Conservation (phyloP, 768 basidiomycete genomes). For the Scleroderma bovista region DNA sequence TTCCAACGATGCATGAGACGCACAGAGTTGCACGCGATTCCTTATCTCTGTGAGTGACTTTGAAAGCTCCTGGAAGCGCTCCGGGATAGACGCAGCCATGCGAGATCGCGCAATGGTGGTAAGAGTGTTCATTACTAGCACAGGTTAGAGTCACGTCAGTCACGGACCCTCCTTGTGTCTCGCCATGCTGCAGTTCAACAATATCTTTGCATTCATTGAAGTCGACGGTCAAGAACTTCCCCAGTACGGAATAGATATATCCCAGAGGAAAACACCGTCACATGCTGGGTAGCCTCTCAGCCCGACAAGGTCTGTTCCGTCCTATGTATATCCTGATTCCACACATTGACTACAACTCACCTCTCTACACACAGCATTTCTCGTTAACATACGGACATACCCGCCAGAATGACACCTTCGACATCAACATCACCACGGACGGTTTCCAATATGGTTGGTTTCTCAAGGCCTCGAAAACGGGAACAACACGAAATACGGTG, state of each 20-base stretch:
- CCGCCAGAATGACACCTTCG: constrained; percentile 1
- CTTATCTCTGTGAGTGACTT: constrained; percentile 50
- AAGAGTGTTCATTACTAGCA: too few species aligned
- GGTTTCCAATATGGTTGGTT: constrained; percentile 9
- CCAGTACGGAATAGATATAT: background rate
- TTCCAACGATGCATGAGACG: constrained; percentile 21
- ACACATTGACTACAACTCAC: background rate
- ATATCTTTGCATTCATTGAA: background rate
- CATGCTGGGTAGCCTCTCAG: background rate
- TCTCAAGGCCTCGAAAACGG: background rate
- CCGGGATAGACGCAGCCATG: constrained; percentile 21
- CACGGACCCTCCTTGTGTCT: background rate
- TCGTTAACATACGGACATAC: constrained; percentile 19
- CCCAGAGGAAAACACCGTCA: background rate
- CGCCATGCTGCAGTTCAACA: background rate
- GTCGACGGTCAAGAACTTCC: background rate
- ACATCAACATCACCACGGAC: constrained; percentile 12
- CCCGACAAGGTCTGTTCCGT: background rate
- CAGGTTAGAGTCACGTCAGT: background rate
- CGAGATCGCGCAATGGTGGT: too few species aligned
- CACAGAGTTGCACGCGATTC: constrained; percentile 37
- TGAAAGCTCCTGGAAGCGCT: constrained; percentile 47
- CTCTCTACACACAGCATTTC: constrained; percentile 13
- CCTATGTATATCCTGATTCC: background rate
- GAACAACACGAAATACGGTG: background rate